Percentiles rank a stretch among this genome's conserved stretches.
phyloP scores from a whole-genome alignment of 2,329 filamentous ascomycete genomes.

The Penicillium italicum region DNA sequence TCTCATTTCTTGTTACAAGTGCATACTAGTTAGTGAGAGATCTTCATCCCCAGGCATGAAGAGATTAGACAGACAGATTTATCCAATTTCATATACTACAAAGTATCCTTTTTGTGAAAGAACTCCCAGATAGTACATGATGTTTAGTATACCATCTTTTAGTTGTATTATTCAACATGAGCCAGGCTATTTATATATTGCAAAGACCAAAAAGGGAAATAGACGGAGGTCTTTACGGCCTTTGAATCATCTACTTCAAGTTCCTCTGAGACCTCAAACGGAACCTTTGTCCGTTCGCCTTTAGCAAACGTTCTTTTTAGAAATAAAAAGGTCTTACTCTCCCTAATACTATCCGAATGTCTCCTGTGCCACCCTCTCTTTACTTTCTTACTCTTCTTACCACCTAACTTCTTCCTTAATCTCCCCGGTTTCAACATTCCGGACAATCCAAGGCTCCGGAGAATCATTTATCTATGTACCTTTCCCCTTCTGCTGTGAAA shows the following conservation, averaged over 20 bases:
- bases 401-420: neutral
- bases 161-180: no score
- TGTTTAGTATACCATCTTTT: no score
- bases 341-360: conserved; percentile 17
- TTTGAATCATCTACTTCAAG: conserved; percentile 7
- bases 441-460: neutral
- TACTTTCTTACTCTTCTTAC: neutral
- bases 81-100: no score
- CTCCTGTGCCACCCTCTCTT: conserved; percentile 15
- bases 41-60: no score
- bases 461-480: conserved; percentile 1
- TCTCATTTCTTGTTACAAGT: no score
- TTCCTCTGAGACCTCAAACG: conserved; percentile 9
- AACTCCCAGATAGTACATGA: no score
- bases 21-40: no score
- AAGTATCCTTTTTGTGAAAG: no score
- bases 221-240: conserved; percentile 15
- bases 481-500: neutral
- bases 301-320: conserved; percentile 1
- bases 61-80: no score
- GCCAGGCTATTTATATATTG: conserved; percentile 23
- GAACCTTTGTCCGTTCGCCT: neutral
- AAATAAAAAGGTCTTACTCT: neutral
- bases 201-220: conserved; percentile 20
- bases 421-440: neutral